Percentiles rank a stretch among this genome's conserved stretches.
Evolutionary conservation across 2,329 filamentous ascomycete genomes (phyloP).

Genomic region (Fusarium austroafricanum): DNA sequence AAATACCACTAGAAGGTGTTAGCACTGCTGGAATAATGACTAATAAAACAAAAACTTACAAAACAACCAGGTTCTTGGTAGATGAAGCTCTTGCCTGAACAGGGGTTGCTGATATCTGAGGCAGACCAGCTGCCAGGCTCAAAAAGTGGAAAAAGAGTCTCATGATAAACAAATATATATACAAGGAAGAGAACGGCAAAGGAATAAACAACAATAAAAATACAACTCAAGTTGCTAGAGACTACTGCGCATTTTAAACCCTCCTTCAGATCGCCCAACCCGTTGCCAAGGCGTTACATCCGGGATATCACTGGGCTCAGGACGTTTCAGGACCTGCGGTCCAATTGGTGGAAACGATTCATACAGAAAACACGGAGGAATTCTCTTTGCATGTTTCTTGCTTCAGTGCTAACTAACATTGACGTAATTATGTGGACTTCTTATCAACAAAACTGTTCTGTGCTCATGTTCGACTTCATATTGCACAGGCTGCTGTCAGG

Average conservation of each 20-base stretch:
- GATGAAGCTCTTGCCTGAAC: neutral
- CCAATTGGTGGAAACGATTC: neutral
- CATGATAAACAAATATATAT: neutral
- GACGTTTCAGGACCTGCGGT: neutral
- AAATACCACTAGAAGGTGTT: slow-evolving; percentile 10
- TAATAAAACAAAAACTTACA: neutral
- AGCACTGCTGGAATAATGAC: neutral
- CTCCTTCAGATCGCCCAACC: neutral
- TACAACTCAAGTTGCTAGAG: too few relatives aligned
- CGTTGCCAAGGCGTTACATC: neutral
- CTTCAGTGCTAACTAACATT: too few relatives aligned
- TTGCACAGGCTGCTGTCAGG: too few relatives aligned
- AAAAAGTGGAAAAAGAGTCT: neutral
- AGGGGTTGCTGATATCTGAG: neutral
- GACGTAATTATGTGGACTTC: too few relatives aligned
- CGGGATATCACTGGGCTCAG: neutral
- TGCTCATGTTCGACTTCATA: too few relatives aligned
- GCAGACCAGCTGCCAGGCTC: slow-evolving; percentile 15
- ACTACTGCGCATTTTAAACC: neutral
- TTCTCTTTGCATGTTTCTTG: too few relatives aligned
- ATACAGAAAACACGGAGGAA: too few relatives aligned
- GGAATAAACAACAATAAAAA: too few relatives aligned
- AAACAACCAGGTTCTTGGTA: slow-evolving; percentile 8
- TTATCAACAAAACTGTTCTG: too few relatives aligned
- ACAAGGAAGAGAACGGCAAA: neutral